Evolutionary conservation across 1,139 yeast genomes (phyloP).

Genomic region (Geotrichum aggregatum): DNA sequence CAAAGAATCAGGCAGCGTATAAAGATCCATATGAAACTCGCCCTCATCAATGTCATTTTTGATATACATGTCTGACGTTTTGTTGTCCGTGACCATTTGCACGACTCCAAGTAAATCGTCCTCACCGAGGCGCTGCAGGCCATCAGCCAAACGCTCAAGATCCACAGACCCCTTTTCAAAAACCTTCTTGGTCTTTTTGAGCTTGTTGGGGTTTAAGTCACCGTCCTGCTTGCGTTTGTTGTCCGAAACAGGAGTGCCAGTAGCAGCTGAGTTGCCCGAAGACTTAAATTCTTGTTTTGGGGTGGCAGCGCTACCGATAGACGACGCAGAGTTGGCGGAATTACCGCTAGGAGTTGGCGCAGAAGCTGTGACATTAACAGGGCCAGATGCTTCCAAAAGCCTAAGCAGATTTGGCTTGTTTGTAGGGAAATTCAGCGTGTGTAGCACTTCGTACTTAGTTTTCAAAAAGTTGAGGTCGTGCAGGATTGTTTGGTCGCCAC

Average conservation of each 20-base stretch:
- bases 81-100: conserved; percentile 95
- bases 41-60: conserved; percentile 96
- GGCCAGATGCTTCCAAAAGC: conserved; percentile 74
- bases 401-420: conserved; percentile 70
- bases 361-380: conserved; percentile 41
- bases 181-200: conserved; percentile 56
- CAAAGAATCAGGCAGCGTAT: conserved; percentile 86
- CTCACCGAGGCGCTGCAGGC: conserved; percentile 80
- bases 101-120: conserved; percentile 93
- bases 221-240: conserved; percentile 43
- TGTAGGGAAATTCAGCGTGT: conserved; percentile 69
- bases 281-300: not conserved
- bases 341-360: not conserved
- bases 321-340: not conserved
- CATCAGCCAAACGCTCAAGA: conserved; percentile 84
- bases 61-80: conserved; percentile 92
- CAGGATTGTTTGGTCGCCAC: conserved; percentile 78
- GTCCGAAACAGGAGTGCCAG: conserved; percentile 25
- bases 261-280: too few relatives aligned
- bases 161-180: conserved; percentile 60
- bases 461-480: conserved; percentile 86
- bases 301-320: not conserved
- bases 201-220: conserved; percentile 31
- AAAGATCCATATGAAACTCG: conserved; percentile 93
- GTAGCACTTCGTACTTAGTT: conserved; percentile 74